Evolutionary conservation across 306 rosid species (phyloP), one percentile per base, ranked within the genome.

Genomic region (Acacia confusa): DNA sequence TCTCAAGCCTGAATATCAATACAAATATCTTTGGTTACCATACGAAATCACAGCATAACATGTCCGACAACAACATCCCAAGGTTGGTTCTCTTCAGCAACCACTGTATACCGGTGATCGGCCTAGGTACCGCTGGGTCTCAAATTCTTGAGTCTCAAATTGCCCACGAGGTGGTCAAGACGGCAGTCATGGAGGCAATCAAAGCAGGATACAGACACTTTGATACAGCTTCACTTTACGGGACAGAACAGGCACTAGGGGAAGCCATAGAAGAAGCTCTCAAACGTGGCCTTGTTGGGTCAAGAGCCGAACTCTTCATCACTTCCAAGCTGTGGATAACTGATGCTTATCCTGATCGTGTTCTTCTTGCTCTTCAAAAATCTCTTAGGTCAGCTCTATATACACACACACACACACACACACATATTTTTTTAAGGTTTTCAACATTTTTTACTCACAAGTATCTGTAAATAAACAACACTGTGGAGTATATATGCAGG

Each of bases 401-500:
- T n/a, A n/a, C n/a, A n/a, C n/a, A n/a, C n/a, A n/a, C n/a, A n/a
- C n/a, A n/a, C n/a, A n/a, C n/a, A n/a, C 16, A 13, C 13, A 47
- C 15, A 15, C 7, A 0, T 3, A 3, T 47, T 47, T 16, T 45
- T 5, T 45, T 13, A 43, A 9, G 47, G 47, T 9, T 43, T 43
- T 43, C 47, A 43, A 43, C 9, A 43, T 0, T 9, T 43, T 43
- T 45, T 45, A 45, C 50, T 45, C 15, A 15, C 53, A 47, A 13
- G 4, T 15, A 47, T 47, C 7, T 12, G 0, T 15, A 13, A 45
- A 1, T 15, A 13, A 45, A 45, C 50, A 45, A 13, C 50, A 2
- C 3, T 47, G 53, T 47, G 53, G 20, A 1, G 53, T 5, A 38
- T 30, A 34, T 38, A 11, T 70, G 77, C 74, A 88, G 91, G 82